phyloP scores from a whole-genome alignment of 163 green algal species.

The Chloroidium sp. region DNA sequence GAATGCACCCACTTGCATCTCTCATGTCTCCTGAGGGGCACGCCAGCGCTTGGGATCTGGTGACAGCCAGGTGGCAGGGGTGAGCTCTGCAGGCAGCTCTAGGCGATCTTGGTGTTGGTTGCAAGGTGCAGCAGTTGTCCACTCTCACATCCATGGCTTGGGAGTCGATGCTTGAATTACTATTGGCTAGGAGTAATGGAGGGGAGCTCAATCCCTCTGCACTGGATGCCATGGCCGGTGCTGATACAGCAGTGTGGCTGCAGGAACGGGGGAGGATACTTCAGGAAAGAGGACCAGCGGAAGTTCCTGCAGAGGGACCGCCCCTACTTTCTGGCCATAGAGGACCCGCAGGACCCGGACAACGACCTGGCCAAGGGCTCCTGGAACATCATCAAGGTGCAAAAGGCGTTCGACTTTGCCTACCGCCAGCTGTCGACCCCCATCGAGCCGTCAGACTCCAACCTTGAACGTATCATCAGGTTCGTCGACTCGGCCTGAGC shows the following conservation, averaged over 20 bases:
- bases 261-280: constrained; percentile 53
- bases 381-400: constrained; percentile 57
- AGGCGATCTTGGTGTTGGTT: no score
- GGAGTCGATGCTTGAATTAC: no score
- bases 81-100: no score
- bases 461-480: constrained; percentile 55
- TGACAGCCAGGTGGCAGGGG: no score
- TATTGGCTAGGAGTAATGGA: no score
- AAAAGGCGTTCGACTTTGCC: constrained; percentile 62
- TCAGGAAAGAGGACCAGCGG: constrained; percentile 36
- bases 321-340: constrained; percentile 46
- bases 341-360: constrained; percentile 58
- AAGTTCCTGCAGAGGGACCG: constrained; percentile 28
- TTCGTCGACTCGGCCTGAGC: background rate
- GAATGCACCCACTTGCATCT: no score
- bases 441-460: constrained; percentile 25
- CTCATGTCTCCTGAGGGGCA: no score
- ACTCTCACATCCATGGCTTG: no score
- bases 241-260: constrained; percentile 15
- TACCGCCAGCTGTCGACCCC: constrained; percentile 54
- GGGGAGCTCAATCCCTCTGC: background rate
- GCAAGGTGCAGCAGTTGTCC: no score
- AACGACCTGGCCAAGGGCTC: constrained; percentile 71
- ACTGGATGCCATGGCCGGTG: background rate
- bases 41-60: no score